phyloP scores from a whole-genome alignment of 148 eudicot genomes.

The Rheum nobile region DNA sequence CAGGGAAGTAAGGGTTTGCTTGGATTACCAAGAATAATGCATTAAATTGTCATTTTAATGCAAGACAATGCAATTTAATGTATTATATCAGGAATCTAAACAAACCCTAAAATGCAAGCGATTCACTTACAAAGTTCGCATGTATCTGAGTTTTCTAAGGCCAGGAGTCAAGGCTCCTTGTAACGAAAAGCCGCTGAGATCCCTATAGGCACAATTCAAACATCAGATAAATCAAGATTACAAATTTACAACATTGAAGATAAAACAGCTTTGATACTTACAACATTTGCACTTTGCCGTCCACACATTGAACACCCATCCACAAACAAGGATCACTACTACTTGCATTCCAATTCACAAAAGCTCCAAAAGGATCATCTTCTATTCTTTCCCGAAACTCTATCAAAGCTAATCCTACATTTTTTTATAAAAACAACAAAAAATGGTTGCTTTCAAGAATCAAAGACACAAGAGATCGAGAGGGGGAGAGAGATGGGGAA shows the following conservation, averaged over 20 bases:
- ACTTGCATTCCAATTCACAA: constrained; percentile 29
- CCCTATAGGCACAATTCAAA: constrained; percentile 13
- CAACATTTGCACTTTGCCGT: constrained; percentile 33
- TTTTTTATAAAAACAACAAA: background rate
- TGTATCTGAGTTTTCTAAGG: constrained; percentile 30
- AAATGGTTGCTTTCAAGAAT: background rate
- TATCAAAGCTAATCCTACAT: constrained; percentile 30
- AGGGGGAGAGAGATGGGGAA: background rate
- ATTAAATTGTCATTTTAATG: too few relatives aligned
- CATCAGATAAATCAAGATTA: background rate
- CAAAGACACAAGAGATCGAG: background rate
- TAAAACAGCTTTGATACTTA: constrained; percentile 19
- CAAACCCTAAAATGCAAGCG: background rate
- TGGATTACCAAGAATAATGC: too few relatives aligned
- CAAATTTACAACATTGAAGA: background rate
- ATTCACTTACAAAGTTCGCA: constrained; percentile 31
- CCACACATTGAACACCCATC: constrained; percentile 30
- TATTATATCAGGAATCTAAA: too few relatives aligned
- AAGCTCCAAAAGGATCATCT: constrained; percentile 31
- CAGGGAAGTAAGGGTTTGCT: too few relatives aligned
- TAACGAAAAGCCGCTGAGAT: constrained; percentile 33
- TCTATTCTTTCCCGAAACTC: constrained; percentile 33
- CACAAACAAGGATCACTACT: constrained; percentile 32
- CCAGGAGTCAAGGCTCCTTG: constrained; percentile 29
- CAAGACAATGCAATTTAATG: too few relatives aligned